Base-by-base conservation (phyloP, 768 basidiomycete genomes). In the Termitomyces sp. region DNA sequence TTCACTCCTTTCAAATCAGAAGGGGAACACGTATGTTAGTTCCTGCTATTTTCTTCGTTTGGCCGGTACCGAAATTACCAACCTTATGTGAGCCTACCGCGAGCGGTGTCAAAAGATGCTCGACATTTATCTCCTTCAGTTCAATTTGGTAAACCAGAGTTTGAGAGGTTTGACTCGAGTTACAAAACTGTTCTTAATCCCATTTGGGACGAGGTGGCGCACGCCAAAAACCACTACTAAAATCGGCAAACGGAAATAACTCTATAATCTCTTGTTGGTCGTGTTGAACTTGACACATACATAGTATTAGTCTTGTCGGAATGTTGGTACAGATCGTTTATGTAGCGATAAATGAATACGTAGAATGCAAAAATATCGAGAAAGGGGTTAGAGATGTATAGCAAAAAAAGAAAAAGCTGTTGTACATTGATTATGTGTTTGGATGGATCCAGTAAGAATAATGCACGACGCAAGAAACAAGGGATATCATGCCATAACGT, bases 381-480 rank as follows among this genome's bases (percentile, higher is more conserved):
- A 39, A n/a, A 37, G 26, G 22, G n/a, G n/a, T n/a, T n/a, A 20
- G 24, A 37, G 40, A 16, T 22, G 24, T 20, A 33, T 33, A 30
- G 45, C 32, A 0, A 16, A 40, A 16, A 53, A 36, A 12, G 33
- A 16, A 44, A 56, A 34, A 44, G 27, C 27, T 62, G 54, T 55
- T 61, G 43, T 61, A 61, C 61, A 62, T 50, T 42, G 24, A 13
- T n/a, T n/a, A n/a, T 52, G 47, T 26, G 44, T 40, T 37, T 39
- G 13, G 22, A 48, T 51, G 14, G 26, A 45, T 39, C 57, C 42
- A 40, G 30, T 37, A 27, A 52, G 33, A 30, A 32, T 24, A 33
- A 56, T 33, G 13, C 34, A 58, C 18, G 33, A 33, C 43, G 47
- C 49, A 45, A 36, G 44, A 26, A 39, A 30, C 30, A 55, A 39